Evolutionary conservation across 768 basidiomycete genomes (phyloP), one percentile per base, ranked within the genome.

Genomic region (Leccinum boreale): DNA sequence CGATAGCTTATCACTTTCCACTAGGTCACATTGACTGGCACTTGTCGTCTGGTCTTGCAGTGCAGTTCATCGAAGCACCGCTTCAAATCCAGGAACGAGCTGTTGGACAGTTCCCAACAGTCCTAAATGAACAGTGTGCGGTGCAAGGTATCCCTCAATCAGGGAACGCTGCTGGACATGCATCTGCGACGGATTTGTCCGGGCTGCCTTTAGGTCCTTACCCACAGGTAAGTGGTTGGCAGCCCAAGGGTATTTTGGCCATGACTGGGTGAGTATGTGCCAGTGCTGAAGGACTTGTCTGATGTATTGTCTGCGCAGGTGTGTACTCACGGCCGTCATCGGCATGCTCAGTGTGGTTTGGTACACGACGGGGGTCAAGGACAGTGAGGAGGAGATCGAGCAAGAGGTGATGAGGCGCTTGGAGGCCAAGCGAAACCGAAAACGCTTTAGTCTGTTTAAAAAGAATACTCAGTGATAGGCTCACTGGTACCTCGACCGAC

Each of bases 131-230:
- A 59, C 88, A 98, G 59, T 99, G 96, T 72, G 70, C 76, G 2
- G 76, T 81, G 24, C 84, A 82, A 42, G 80, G 81, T 10, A 68
- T 80, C 44, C 83, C 85, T 1, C 74, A 73, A 4, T 81, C 81
- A 1, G 96, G 96, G 11, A 99, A 99, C 71, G 94, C 92, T 1
- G 96, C 91, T 12, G 96, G 96, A 0, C 79, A 83, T 62, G 80
- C 80, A 3, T 85, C 84, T 21, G 73, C 84, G 14, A 85, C 84
- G 9, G 88, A 97, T 66, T 79, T 95, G 62, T 61, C 70, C 35
- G 87, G 92, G 12, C 72, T 89, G 24, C 75, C 74, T 12, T 62
- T 81, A 23, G 90, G 90, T 3, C 93, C 94, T 5, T 94, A 74
- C 79, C 84, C 77, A 15, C 89, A 93, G 69, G 77, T 78, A 39